These are phyloP conservation scores for Microbotryomycetes sp. DNA, from an alignment of 1,284 basidiomycete species.

Conservation along the genomic window DNA sequence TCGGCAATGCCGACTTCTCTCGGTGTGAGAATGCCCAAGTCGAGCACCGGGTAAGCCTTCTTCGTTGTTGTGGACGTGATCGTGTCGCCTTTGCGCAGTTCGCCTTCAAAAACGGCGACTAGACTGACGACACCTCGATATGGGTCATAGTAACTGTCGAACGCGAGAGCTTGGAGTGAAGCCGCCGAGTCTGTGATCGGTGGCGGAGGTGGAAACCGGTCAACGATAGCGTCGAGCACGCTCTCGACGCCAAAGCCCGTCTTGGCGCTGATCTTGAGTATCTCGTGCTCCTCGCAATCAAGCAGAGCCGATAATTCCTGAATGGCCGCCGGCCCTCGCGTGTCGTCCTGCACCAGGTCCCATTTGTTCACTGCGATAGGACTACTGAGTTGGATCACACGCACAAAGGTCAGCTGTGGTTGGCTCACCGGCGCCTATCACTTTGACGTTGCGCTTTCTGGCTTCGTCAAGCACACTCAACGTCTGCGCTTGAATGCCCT, in stretches of 20 bases:
- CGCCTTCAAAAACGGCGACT: conserved; percentile 61
- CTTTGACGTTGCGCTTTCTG: conserved; percentile 66
- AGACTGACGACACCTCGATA: conserved; percentile 95
- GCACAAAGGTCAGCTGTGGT: background rate
- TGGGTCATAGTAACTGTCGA: conserved; percentile 87
- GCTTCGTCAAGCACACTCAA: conserved; percentile 91
- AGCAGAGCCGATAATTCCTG: conserved; percentile 74
- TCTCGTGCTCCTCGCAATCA: conserved; percentile 57
- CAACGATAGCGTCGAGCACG: conserved; percentile 72
- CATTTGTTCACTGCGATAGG: conserved; percentile 60
- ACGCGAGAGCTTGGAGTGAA: conserved; percentile 63
- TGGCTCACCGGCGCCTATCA: conserved; percentile 71
- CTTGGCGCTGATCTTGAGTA: conserved; percentile 82
- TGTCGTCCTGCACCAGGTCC: conserved; percentile 31
- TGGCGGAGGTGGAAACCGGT: conserved; percentile 69
- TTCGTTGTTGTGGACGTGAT: conserved; percentile 77
- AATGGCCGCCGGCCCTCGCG: conserved; percentile 23
- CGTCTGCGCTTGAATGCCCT: conserved; percentile 96
- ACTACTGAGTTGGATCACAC: conserved; percentile 60
- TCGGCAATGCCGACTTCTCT: conserved; percentile 59
- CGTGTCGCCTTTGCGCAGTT: conserved; percentile 65
- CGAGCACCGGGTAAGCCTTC: conserved; percentile 86
- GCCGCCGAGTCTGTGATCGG: conserved; percentile 20
- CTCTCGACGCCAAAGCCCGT: conserved; percentile 70
- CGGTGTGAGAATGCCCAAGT: conserved; percentile 87